Percentiles rank a stretch among this genome's conserved stretches.
These are phyloP conservation scores for Dictyostelium capitatum DNA, from an alignment of 78 protist species.

Conservation along the genomic window DNA sequence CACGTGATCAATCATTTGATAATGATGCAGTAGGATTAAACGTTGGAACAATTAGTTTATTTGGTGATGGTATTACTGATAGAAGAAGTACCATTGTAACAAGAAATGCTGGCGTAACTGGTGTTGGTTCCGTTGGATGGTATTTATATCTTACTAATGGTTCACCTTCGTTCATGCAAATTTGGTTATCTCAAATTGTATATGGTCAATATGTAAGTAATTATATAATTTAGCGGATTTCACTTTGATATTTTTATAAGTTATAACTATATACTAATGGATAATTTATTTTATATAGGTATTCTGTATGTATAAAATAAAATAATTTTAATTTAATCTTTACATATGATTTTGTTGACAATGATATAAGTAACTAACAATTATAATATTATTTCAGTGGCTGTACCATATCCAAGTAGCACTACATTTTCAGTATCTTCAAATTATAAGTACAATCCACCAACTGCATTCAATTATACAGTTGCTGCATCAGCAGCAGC, in stretches of 20 bases:
- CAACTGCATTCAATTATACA: not conserved
- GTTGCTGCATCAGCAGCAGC: constrained; percentile 9
- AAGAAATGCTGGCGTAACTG: constrained; percentile 49
- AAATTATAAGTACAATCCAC: not conserved
- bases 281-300: no score
- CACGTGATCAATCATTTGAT: not conserved
- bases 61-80: constrained; percentile 39
- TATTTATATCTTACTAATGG: constrained; percentile 14
- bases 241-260: no score
- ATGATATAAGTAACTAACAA: no score
- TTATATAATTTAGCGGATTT: no score
- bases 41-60: constrained; percentile 29
- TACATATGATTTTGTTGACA: no score
- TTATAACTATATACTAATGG: no score
- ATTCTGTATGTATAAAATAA: no score
- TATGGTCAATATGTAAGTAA: constrained; percentile 22
- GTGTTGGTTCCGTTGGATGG: constrained; percentile 54
- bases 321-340: no score
- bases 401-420: constrained; percentile 20
- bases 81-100: constrained; percentile 2
- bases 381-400: no score
- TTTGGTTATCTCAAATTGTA: constrained; percentile 3
- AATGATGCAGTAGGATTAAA: not conserved
- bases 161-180: constrained; percentile 18
- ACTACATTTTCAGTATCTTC: not conserved